Conservation (phyloP, 1,139 yeast species). For the Yamadazyma epiphylla region DNA sequence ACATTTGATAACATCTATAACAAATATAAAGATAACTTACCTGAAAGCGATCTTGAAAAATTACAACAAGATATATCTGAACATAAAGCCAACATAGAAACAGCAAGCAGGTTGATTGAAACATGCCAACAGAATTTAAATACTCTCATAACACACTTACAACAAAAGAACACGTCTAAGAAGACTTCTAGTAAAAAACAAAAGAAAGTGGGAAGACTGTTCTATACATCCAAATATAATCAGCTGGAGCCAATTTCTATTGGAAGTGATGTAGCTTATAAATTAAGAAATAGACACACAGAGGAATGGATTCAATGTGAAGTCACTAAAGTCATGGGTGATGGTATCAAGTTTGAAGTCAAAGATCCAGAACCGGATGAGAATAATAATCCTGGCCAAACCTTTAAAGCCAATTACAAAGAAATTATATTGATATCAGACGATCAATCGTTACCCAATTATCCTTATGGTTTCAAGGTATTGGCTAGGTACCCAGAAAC, state of each 20-base stretch:
- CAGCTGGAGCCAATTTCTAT: conserved; percentile 58
- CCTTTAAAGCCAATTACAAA: conserved; percentile 76
- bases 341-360: conserved; percentile 78
- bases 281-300: conserved; percentile 59
- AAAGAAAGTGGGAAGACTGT: conserved; percentile 38
- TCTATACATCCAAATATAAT: conserved; percentile 44
- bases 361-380: conserved; percentile 98
- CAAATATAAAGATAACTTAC: conserved; percentile 7
- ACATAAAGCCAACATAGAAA: conserved; percentile 56
- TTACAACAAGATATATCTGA: conserved; percentile 40
- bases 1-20: conserved; percentile 45
- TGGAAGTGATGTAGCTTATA: conserved; percentile 88
- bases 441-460: conserved; percentile 41
- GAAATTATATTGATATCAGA: conserved; percentile 63
- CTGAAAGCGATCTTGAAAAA: conserved; percentile 35
- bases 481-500: conserved; percentile 97
- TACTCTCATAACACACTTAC: conserved; percentile 25
- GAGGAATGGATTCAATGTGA: conserved; percentile 98
- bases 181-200: conserved; percentile 16
- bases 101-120: conserved; percentile 46
- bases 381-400: conserved; percentile 81
- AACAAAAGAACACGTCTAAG: conserved; percentile 10
- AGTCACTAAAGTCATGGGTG: conserved; percentile 71
- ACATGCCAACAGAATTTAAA: conserved; percentile 39
- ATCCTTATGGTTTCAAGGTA: conserved; percentile 76